Base-by-base conservation (phyloP, 306 rosid species). In the Prunus dulcis region DNA sequence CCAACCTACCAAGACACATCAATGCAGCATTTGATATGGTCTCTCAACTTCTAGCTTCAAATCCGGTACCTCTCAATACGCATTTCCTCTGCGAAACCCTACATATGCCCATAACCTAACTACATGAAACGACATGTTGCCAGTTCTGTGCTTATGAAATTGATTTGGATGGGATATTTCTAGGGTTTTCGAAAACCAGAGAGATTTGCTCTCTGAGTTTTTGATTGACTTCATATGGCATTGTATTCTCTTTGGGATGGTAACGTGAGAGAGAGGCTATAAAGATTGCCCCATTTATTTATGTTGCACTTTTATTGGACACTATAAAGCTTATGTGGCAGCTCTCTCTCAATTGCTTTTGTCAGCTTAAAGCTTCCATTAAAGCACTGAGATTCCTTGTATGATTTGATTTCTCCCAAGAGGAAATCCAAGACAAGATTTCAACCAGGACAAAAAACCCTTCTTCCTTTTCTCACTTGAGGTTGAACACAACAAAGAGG, bases 331-430 rank as follows among this genome's bases (percentile, higher is more conserved):
- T 71, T 68, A 62, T 43, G 72, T 70, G 75, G 83, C 75, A 64
- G 71, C 53, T 55, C 67, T 58, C 64, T 58, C 77, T 69, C 67
- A 68, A 76, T 65, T 79, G 50, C 81, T 65, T 38, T 12, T 83
- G 79, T 79, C 81, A 79, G 84, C 87, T 79, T 79, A 79, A 27
- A 34, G 34, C 74, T 43, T 10, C 75, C 83, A 71, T 53, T 70
- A 65, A 57, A 80, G 30, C 70, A 41, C 28, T 6, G 58, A 80
- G 82, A 83, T 80, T 83, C 84, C 81, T 72, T 32, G 71, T 47
- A 60, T 38, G 55, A 61, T 55, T 38, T 61, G 63, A 57, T 56
- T 75, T 64, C 17, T 19, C 58, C 47, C 64, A 8, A 51, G 63
- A 69, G 51, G 64, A 83, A 83, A 61, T 75, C 80, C 65, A 79